These are phyloP conservation scores for Stagonosporopsis chrysanthemi DNA, from an alignment of 2,329 filamentous ascomycete genomes.

Conservation along the genomic window DNA sequence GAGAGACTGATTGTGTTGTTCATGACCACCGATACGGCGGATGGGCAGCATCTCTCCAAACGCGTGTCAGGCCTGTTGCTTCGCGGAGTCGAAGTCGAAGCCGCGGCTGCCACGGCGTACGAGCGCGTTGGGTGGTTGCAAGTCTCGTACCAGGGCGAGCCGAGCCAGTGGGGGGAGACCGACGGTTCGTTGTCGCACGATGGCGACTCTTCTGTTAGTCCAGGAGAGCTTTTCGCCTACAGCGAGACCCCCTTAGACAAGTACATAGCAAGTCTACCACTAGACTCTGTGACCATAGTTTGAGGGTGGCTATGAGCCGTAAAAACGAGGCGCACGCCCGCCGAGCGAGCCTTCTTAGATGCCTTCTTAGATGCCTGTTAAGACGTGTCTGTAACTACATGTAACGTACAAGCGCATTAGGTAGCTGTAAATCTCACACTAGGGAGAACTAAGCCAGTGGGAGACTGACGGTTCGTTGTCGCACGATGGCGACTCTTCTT, in stretches of 20 bases:
- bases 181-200: not conserved
- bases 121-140: not conserved
- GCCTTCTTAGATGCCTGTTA: no score
- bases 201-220: not conserved
- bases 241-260: not conserved
- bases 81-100: not conserved
- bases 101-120: not conserved
- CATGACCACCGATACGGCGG: not conserved
- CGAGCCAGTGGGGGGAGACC: not conserved
- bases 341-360: no score
- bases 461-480: not conserved
- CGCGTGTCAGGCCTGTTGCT: not conserved
- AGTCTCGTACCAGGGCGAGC: not conserved
- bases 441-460: not conserved
- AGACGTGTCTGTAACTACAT: no score
- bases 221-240: not conserved
- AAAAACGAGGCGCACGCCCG: no score
- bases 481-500: not conserved
- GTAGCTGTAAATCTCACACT: not conserved
- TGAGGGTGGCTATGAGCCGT: not conserved
- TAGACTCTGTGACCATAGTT: not conserved
- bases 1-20: not conserved
- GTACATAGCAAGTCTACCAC: not conserved
- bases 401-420: not conserved
- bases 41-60: not conserved